phyloP scores from a whole-genome alignment of 257 asterid genomes.

The Cordia subcordata region DNA sequence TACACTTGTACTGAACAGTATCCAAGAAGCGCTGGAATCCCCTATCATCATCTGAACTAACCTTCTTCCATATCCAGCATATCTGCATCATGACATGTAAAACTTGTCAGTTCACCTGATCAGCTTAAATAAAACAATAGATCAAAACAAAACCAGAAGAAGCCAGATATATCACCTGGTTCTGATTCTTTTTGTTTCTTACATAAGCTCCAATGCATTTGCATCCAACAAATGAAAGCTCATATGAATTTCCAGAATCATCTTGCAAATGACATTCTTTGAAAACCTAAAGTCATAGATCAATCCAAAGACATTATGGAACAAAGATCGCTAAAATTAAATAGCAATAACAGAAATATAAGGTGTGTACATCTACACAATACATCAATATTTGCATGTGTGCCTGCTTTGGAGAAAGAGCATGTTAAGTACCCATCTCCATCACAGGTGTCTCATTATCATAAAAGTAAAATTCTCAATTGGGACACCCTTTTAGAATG shows the following conservation, averaged over 20 bases:
- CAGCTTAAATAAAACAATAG: not conserved
- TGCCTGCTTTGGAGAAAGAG: not conserved
- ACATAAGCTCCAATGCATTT: conserved; percentile 96
- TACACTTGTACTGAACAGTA: conserved; percentile 80
- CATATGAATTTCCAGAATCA: conserved; percentile 57
- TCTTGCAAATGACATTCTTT: conserved; percentile 55
- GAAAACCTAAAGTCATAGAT: conserved; percentile 41
- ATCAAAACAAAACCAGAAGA: not conserved
- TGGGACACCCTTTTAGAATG: too few relatives aligned
- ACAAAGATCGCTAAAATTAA: not conserved
- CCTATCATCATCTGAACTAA: conserved; percentile 62
- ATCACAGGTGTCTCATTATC: too few relatives aligned
- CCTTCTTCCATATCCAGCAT: conserved; percentile 95
- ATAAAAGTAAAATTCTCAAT: too few relatives aligned
- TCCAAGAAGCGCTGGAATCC: conserved; percentile 93
- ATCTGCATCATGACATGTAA: conserved; percentile 39
- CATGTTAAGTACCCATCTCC: too few relatives aligned
- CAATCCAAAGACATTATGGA: not conserved
- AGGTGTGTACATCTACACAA: too few relatives aligned
- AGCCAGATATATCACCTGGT: conserved; percentile 50
- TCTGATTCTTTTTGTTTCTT: conserved; percentile 79
- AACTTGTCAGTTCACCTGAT: not conserved
- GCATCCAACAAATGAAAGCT: conserved; percentile 70
- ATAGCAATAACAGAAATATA: too few relatives aligned
- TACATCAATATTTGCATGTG: too few relatives aligned